These are phyloP conservation scores for Hypsizygus marmoreus DNA, from an alignment of 768 basidiomycete species.

Conservation along the genomic window DNA sequence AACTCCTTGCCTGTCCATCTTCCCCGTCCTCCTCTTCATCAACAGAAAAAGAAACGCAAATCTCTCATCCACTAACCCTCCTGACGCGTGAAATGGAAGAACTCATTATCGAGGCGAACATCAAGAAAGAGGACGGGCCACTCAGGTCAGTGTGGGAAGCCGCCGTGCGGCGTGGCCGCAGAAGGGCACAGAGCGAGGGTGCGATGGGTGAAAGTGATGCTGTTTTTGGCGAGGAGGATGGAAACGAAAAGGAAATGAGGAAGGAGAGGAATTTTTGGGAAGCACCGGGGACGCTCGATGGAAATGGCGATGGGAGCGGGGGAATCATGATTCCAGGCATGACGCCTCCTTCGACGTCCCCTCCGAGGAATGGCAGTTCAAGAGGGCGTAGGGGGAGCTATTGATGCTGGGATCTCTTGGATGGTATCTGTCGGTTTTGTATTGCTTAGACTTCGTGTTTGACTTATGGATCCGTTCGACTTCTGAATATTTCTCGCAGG, in stretches of 20 bases:
- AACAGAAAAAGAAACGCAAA: conserved; percentile 8
- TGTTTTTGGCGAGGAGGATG: not conserved
- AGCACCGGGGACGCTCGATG: too few species aligned
- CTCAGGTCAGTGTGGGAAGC: conserved; percentile 54
- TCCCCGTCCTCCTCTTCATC: not conserved
- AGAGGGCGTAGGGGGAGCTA: too few species aligned
- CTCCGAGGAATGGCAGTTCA: too few species aligned
- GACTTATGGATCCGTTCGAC: too few species aligned
- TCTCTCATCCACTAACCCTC: conserved; percentile 34
- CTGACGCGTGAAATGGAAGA: conserved; percentile 63
- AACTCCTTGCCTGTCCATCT: conserved; percentile 6
- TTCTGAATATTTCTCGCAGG: too few species aligned
- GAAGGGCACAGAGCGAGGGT: too few species aligned
- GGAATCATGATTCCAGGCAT: too few species aligned
- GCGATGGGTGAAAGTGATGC: not conserved
- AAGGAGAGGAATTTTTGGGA: conserved; percentile 8
- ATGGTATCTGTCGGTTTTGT: too few species aligned
- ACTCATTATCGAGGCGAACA: conserved; percentile 62
- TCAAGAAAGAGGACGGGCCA: conserved; percentile 64
- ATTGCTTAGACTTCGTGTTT: too few species aligned
- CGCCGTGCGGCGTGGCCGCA: conserved; percentile 32
- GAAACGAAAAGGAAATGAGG: not conserved
- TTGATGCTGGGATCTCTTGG: too few species aligned
- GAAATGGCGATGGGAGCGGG: too few species aligned
- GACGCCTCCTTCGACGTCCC: too few species aligned